Conservation (phyloP, 2,329 filamentous ascomycete species). For the Teratosphaeria viscida region DNA sequence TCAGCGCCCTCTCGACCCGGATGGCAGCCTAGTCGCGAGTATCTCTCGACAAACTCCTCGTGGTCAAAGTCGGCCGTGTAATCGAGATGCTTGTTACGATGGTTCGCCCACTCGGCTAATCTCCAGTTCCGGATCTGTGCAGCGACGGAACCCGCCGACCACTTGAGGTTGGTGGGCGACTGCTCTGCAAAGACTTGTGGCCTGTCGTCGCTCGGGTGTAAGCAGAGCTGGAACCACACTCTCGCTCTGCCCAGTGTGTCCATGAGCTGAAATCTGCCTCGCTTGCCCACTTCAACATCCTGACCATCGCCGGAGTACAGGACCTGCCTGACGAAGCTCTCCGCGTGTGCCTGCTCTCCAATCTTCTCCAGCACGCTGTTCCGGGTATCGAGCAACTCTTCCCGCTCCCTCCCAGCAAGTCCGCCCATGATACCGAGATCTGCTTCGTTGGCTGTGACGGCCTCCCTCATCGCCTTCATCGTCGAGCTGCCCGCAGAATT, state of each 20-base stretch:
- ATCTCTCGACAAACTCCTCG: conserved; percentile 81
- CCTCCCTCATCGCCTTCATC: conserved; percentile 74
- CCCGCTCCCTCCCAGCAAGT: conserved; percentile 57
- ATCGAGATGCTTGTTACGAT: conserved; percentile 79
- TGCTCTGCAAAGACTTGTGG: conserved; percentile 65
- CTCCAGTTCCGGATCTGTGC: conserved; percentile 89
- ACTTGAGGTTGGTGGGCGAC: conserved; percentile 64
- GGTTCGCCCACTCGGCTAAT: conserved; percentile 91
- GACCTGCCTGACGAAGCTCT: conserved; percentile 70
- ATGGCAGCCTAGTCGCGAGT: conserved; percentile 71
- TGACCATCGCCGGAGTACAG: conserved; percentile 68
- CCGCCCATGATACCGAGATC: conserved; percentile 68
- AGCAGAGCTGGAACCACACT: conserved; percentile 85
- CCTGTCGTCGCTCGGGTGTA: conserved; percentile 83
- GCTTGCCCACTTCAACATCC: conserved; percentile 69
- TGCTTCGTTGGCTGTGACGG: conserved; percentile 63
- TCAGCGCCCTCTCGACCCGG: conserved; percentile 89
- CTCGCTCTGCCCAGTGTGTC: conserved; percentile 69
- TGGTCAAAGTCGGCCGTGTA: conserved; percentile 95
- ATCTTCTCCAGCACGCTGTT: conserved; percentile 80
- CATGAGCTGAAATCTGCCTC: conserved; percentile 68
- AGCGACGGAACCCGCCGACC: conserved; percentile 89
- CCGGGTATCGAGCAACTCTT: conserved; percentile 69
- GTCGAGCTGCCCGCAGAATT: conserved; percentile 67
- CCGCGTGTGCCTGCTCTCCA: conserved; percentile 67